phyloP scores from a whole-genome alignment of 768 basidiomycete species.

The Tylopilus felleus region DNA sequence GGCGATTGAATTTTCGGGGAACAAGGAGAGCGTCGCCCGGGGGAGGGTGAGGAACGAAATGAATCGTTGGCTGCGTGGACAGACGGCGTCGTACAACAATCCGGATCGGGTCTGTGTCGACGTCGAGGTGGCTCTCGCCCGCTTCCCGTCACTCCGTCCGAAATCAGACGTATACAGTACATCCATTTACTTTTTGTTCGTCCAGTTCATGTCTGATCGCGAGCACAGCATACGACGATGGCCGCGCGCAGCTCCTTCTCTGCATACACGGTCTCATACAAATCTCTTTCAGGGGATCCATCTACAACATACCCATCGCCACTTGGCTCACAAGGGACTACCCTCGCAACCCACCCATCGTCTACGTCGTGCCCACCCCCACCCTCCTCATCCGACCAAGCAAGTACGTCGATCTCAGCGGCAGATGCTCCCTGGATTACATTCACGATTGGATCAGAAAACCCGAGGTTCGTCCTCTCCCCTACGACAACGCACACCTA shows the following conservation, averaged over 20 bases:
- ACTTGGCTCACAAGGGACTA: constrained; percentile 87
- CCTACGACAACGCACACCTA: constrained; percentile 1
- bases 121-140: constrained; percentile 54
- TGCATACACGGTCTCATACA: constrained; percentile 90
- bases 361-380: constrained; percentile 87
- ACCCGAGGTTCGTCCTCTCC: constrained; percentile 45
- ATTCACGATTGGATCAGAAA: constrained; percentile 76
- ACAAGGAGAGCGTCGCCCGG: background rate
- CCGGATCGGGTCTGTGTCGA: constrained; percentile 60
- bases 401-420: constrained; percentile 76
- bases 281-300: constrained; percentile 67
- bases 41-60: constrained; percentile 3
- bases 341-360: constrained; percentile 77
- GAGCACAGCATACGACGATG: constrained; percentile 82
- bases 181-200: constrained; percentile 15
- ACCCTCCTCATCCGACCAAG: constrained; percentile 86
- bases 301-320: constrained; percentile 93
- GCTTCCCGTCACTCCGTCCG: constrained; percentile 59
- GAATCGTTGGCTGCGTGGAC: constrained; percentile 64
- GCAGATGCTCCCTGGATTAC: constrained; percentile 66
- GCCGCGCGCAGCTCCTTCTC: constrained; percentile 86
- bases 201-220: background rate
- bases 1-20: constrained; percentile 6
- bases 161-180: constrained; percentile 80
- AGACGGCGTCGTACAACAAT: constrained; percentile 53